Evolutionary conservation across 495 filamentous ascomycete species (phyloP), one percentile per base, ranked within the genome.

Genomic region (Trichoderma gamsii): DNA sequence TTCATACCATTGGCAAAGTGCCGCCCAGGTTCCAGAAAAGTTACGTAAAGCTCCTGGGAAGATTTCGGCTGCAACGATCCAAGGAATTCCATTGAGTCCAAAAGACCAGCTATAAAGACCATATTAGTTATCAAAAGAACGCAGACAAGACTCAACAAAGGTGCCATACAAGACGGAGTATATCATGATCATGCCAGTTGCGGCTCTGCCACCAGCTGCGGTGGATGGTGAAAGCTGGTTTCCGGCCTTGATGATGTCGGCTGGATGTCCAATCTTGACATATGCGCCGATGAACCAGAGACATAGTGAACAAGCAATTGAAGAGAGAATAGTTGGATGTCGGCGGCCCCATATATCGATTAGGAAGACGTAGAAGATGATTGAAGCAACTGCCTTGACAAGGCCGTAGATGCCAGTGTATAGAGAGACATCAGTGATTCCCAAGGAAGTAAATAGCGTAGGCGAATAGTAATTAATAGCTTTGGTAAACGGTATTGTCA

Each of bases 161-260:
- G 3, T 12, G 15, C 3, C 56, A 61, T 61, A 61, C 56, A 72
- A 73, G 3, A 73, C 69, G 16, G 72, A 73, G 64, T 74, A 80
- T 38, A 80, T 76, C 78, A 79, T 79, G 56, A 80, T 78, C 51
- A 77, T 71, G 16, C 73, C 78, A 6, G 74, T 78, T 25, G 78
- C 78, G 7, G 74, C 78, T 63, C 72, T 72, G 15, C 76, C 76
- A 41, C 65, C 67, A 32, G 73, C 74, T 68, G 74, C 68, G 9
- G 77, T 77, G 11, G 72, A 73, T 21, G 73, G 15, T 9, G 75
- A 73, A 41, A 65, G 68, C n/a, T 68, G 15, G 6, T 27, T 76
- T 79, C 63, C 76, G 68, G 67, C 78, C 76, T 38, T 73, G 12
- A 75, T 76, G 46, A 65, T 70, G 6, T 59, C 70, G 67, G 72